A percentile compares a stretch with the other conserved stretches of the same genome.
Conservation (phyloP, 2,329 filamentous ascomycete genomes). For the Neofusicoccum umdonicola region DNA sequence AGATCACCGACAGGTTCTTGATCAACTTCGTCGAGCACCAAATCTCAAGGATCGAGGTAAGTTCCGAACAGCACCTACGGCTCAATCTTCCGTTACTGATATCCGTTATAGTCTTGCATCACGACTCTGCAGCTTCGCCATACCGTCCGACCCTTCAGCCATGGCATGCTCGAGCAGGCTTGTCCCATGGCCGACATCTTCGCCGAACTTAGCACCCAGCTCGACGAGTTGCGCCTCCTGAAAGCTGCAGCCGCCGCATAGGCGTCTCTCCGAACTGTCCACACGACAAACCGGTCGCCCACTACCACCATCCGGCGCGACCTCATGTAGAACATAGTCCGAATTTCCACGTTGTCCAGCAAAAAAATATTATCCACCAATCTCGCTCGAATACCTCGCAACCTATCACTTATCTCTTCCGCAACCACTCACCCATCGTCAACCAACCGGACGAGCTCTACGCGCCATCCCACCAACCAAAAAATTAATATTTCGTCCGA, state of each 20-base stretch:
- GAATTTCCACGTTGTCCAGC: not conserved
- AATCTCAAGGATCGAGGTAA: slow-evolving; percentile 91
- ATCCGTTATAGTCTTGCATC: slow-evolving; percentile 66
- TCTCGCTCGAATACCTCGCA: not conserved
- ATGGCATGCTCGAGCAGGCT: slow-evolving; percentile 68
- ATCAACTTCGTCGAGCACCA: slow-evolving; percentile 91
- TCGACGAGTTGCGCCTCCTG: slow-evolving; percentile 64
- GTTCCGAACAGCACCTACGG: slow-evolving; percentile 29
- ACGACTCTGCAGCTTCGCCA: slow-evolving; percentile 77
- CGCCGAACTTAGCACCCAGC: slow-evolving; percentile 57
- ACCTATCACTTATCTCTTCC: not conserved
- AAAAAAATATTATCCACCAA: not conserved
- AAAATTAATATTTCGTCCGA: not conserved
- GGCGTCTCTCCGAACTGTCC: not conserved
- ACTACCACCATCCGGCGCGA: not conserved
- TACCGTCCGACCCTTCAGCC: slow-evolving; percentile 69
- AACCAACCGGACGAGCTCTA: not conserved
- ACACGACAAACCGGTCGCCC: not conserved
- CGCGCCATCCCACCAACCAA: not conserved
- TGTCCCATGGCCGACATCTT: slow-evolving; percentile 75
- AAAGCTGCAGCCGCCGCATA: slow-evolving; percentile 35
- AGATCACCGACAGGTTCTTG: slow-evolving; percentile 84
- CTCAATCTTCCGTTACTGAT: slow-evolving; percentile 23
- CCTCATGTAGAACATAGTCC: slow-evolving; percentile 2
- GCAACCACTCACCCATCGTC: not conserved